phyloP scores from a whole-genome alignment of 768 basidiomycete genomes.

The Calvatia gigantea region DNA sequence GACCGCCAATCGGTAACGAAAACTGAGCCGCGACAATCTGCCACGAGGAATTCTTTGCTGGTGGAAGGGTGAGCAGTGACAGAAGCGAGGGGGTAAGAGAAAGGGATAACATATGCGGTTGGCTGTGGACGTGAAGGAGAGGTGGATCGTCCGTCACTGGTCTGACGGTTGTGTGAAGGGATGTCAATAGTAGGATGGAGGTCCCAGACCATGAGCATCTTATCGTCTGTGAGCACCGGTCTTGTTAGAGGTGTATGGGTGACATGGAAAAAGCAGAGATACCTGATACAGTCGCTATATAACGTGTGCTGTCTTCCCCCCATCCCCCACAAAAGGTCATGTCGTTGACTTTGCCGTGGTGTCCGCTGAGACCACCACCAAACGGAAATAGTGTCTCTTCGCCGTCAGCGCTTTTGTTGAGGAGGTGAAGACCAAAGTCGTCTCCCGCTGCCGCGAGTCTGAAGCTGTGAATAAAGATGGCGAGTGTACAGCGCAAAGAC shows the following conservation, averaged over 20 bases:
- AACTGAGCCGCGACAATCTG: constrained; percentile 70
- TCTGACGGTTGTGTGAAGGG: constrained; percentile 31
- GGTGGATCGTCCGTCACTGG: constrained; percentile 25
- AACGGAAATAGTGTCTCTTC: constrained; percentile 62
- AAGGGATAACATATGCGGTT: constrained; percentile 72
- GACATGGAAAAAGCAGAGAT: constrained; percentile 13
- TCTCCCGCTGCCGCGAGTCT: constrained; percentile 68
- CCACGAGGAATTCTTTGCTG: constrained; percentile 76
- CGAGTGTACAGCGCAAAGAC: background rate
- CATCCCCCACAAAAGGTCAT: constrained; percentile 79
- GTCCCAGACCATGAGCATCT: constrained; percentile 86
- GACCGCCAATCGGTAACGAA: constrained; percentile 83
- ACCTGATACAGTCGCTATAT: constrained; percentile 83
- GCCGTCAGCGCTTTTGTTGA: constrained; percentile 50
- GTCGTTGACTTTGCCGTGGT: constrained; percentile 75
- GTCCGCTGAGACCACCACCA: constrained; percentile 78
- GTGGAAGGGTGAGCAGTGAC: constrained; percentile 69
- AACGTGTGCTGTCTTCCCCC: constrained; percentile 62
- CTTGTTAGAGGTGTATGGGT: constrained; percentile 10
- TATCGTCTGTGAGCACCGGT: constrained; percentile 53
- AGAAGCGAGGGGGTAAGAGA: constrained; percentile 66
- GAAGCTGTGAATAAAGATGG: background rate
- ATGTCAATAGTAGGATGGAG: constrained; percentile 55
- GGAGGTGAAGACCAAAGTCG: constrained; percentile 68
- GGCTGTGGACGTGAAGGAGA: constrained; percentile 55